Conservation (phyloP, 805 yeast genomes). For the Komagataella populi region DNA sequence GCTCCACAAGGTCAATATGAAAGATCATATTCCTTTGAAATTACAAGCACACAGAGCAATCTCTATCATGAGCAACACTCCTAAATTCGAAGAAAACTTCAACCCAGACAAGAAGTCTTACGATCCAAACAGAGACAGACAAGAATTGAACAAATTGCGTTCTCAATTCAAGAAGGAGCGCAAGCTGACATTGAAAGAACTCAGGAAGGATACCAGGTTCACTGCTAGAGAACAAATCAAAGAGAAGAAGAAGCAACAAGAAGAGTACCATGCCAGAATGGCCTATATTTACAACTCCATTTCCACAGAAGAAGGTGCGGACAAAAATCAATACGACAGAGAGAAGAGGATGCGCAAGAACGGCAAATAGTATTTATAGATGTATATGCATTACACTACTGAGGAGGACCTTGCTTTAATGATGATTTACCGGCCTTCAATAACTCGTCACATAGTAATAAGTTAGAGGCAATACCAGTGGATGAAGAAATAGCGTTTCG, state of each 20-base stretch:
- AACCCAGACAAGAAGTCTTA: constrained; percentile 91
- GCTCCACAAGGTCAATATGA: constrained; percentile 29
- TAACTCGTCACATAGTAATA: constrained; percentile 88
- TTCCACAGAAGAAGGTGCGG: constrained; percentile 90
- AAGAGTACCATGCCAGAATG: constrained; percentile 82
- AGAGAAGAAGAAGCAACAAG: constrained; percentile 62
- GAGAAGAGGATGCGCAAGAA: constrained; percentile 40
- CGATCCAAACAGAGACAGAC: constrained; percentile 70
- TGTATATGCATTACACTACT: neutral
- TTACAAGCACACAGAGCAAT: constrained; percentile 77
- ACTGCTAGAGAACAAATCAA: constrained; percentile 74
- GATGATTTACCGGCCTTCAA: constrained; percentile 95
- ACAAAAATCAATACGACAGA: constrained; percentile 81
- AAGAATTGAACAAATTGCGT: constrained; percentile 71
- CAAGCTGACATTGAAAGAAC: constrained; percentile 76
- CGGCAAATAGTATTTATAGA: neutral
- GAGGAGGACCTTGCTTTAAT: constrained; percentile 42
- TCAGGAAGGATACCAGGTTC: constrained; percentile 80
- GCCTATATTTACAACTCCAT: constrained; percentile 75
- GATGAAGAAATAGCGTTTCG: constrained; percentile 90
- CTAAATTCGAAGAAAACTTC: constrained; percentile 90
- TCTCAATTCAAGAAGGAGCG: constrained; percentile 84
- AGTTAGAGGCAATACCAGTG: constrained; percentile 85
- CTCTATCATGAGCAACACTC: constrained; percentile 74
- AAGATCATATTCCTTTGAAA: constrained; percentile 54